Conservation (phyloP, 768 basidiomycete species). For the Xerocomellus intermedius region DNA sequence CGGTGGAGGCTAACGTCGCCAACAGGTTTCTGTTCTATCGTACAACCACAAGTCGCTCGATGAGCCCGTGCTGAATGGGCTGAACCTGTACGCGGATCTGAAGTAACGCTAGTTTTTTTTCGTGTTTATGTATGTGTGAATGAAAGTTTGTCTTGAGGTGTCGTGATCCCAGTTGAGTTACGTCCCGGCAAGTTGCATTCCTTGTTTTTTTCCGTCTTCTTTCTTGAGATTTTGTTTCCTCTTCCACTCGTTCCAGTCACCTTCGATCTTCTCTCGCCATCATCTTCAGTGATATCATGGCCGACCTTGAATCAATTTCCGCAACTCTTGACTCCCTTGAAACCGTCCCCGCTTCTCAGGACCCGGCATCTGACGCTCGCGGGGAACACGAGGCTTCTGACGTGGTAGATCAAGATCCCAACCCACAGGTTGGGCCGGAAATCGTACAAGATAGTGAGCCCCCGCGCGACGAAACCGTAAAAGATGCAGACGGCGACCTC, state of each 20-base stretch:
- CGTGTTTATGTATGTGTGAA: conserved; percentile 24
- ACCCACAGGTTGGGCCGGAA: conserved; percentile 18
- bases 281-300: conserved; percentile 35
- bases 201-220: conserved; percentile 13
- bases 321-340: conserved; percentile 23
- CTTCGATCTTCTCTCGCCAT: conserved; percentile 8
- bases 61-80: conserved; percentile 73
- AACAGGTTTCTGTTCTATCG: conserved; percentile 71
- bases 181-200: conserved; percentile 10
- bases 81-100: conserved; percentile 62
- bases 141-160: conserved; percentile 5
- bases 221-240: conserved; percentile 8
- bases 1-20: conserved; percentile 7
- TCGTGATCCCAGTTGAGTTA: conserved; percentile 12
- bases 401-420: conserved; percentile 31
- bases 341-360: conserved; percentile 19
- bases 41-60: conserved; percentile 81
- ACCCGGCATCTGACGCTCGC: conserved; percentile 25
- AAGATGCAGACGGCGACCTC: conserved; percentile 13
- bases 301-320: conserved; percentile 32
- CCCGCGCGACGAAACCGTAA: conserved; percentile 14
- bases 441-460: conserved; percentile 21
- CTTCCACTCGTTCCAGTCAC: conserved; percentile 6
- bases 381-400: conserved; percentile 41
- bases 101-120: conserved; percentile 21